Percentiles rank a stretch among this genome's conserved stretches.
Evolutionary conservation across 176 grass and related monocot genomes (phyloP).

Genomic region (Phragmites australis): DNA sequence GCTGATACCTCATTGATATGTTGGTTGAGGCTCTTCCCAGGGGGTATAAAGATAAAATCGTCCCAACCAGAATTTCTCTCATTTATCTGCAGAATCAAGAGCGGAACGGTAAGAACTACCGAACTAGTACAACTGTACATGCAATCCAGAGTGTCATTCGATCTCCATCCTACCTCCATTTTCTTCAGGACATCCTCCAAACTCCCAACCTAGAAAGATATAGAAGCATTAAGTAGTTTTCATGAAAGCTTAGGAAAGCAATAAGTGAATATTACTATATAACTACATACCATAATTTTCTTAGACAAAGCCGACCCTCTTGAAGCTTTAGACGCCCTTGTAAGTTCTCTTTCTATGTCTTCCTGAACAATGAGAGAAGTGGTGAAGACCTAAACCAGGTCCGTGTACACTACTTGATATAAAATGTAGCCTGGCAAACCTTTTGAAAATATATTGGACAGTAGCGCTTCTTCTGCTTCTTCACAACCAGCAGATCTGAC

Average conservation of each 20-base stretch:
- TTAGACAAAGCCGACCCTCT: slow-evolving; percentile 71
- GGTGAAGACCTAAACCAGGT: slow-evolving; percentile 27
- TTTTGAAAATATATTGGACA: slow-evolving; percentile 98
- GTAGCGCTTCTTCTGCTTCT: slow-evolving; percentile 91
- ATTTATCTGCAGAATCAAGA: slow-evolving; percentile 67
- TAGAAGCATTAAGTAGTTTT: not conserved
- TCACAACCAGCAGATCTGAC: slow-evolving; percentile 90
- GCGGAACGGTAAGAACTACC: not conserved
- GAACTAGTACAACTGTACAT: not conserved
- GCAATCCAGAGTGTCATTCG: not conserved
- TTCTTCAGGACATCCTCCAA: slow-evolving; percentile 94
- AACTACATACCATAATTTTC: slow-evolving; percentile 69
- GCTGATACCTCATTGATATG: slow-evolving; percentile 82
- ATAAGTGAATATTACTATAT: slow-evolving; percentile 4
- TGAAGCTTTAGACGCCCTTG: slow-evolving; percentile 51
- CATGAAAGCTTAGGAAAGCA: slow-evolving; percentile 6
- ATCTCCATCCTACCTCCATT: slow-evolving; percentile 79
- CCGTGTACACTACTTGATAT: not conserved
- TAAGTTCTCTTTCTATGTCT: slow-evolving; percentile 96
- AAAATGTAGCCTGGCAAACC: slow-evolving; percentile 43
- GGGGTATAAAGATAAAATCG: slow-evolving; percentile 98
- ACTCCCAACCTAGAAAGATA: slow-evolving; percentile 78
- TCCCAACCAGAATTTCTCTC: slow-evolving; percentile 92
- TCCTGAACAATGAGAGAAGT: slow-evolving; percentile 45
- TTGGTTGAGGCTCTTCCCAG: slow-evolving; percentile 76